These are phyloP conservation scores for Fonsecaea pedrosoi DNA, from an alignment of 2,329 filamentous ascomycete genomes.

Conservation along the genomic window DNA sequence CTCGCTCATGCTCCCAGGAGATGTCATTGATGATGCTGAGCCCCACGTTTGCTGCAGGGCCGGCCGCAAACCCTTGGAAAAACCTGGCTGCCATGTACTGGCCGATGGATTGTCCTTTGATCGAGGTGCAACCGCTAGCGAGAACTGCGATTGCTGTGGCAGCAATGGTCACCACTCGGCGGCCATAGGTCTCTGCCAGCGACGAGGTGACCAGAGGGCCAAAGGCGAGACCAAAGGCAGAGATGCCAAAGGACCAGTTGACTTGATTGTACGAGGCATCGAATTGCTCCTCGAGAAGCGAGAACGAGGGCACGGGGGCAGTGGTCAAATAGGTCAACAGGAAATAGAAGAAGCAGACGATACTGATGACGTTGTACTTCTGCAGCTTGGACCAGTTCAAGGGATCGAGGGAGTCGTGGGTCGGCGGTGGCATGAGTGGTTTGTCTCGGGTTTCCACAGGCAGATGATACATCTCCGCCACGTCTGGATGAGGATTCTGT, in stretches of 20 bases:
- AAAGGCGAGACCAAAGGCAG: slow-evolving; percentile 44
- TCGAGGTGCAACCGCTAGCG: slow-evolving; percentile 21
- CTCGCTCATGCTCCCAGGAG: slow-evolving; percentile 27
- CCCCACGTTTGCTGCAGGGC: slow-evolving; percentile 23
- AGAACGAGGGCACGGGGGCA: slow-evolving; percentile 21
- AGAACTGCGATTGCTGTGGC: slow-evolving; percentile 25
- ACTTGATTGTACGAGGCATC: slow-evolving; percentile 23
- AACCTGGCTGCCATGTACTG: slow-evolving; percentile 29
- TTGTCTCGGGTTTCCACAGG: slow-evolving; percentile 1
- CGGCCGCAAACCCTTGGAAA: slow-evolving; percentile 26
- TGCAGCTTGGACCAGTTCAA: slow-evolving; percentile 44
- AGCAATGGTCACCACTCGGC: slow-evolving; percentile 38
- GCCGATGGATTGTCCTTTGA: slow-evolving; percentile 8
- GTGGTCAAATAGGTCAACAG: slow-evolving; percentile 27
- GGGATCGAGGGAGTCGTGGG: slow-evolving; percentile 41
- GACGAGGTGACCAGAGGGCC: slow-evolving; percentile 46
- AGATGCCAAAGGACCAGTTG: slow-evolving; percentile 24
- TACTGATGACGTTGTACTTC: slow-evolving; percentile 26
- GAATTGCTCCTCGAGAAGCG: slow-evolving; percentile 22
- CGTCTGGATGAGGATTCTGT: neutral
- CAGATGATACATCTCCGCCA: slow-evolving; percentile 5
- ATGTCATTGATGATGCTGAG: slow-evolving; percentile 29
- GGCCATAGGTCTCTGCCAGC: slow-evolving; percentile 46
- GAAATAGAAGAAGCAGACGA: slow-evolving; percentile 26
- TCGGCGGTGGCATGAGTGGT: slow-evolving; percentile 42